Evolutionary conservation across 768 basidiomycete genomes (phyloP).

Genomic region (Rhodotorula sphaerocarpa): DNA sequence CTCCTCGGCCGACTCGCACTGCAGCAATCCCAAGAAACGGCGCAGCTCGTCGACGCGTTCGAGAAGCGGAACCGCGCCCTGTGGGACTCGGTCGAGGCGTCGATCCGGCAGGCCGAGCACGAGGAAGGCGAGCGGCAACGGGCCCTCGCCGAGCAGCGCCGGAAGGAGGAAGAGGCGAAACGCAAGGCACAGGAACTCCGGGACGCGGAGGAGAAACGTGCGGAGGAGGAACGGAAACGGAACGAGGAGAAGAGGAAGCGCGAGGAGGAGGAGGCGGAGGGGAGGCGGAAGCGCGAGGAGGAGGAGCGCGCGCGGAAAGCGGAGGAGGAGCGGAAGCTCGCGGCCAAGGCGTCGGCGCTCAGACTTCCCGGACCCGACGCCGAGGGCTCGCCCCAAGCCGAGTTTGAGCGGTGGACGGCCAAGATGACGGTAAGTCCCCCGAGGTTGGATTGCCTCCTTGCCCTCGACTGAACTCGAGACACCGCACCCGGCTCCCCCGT

Average conservation of each 20-base stretch:
- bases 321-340: slow-evolving; percentile 42
- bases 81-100: slow-evolving; percentile 32
- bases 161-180: slow-evolving; percentile 20
- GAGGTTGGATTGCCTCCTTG: no score
- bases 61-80: slow-evolving; percentile 28
- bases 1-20: slow-evolving; percentile 25
- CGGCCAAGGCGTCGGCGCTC: slow-evolving; percentile 40
- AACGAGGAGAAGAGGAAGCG: slow-evolving; percentile 37
- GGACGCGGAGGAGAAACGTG: slow-evolving; percentile 10
- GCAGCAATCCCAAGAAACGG: slow-evolving; percentile 3
- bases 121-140: slow-evolving; percentile 17
- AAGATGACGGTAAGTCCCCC: slow-evolving; percentile 34
- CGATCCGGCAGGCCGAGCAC: slow-evolving; percentile 18
- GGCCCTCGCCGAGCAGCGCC: slow-evolving; percentile 12
- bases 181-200: slow-evolving; percentile 15
- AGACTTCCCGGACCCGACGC: slow-evolving; percentile 13
- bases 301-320: slow-evolving; percentile 42
- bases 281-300: slow-evolving; percentile 28
- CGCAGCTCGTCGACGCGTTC: slow-evolving; percentile 24
- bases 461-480: not conserved
- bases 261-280: slow-evolving; percentile 40
- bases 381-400: slow-evolving; percentile 28
- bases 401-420: slow-evolving; percentile 47
- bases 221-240: slow-evolving; percentile 36
- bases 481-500: no score